Evolutionary conservation across 257 asterid species (phyloP), one percentile per base, ranked within the genome.

Genomic region (Przewalskia tangutica): DNA sequence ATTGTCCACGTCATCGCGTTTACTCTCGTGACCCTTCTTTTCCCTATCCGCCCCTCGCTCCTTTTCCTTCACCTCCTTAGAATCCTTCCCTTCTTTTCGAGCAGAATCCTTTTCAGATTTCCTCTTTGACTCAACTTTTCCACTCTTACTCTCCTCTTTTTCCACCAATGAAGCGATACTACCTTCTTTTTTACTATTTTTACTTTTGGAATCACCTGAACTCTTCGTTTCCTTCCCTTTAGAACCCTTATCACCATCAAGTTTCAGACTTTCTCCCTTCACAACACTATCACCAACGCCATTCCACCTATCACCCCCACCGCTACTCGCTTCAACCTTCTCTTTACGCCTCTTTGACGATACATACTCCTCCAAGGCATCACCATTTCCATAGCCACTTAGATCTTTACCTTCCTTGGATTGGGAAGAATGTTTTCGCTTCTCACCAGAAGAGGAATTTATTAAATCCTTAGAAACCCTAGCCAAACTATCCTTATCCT

Each of bases 261-360:
- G 68, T 85, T 88, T 93, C 82, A 83, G 75, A 82, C 86, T 88
- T 50, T 88, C 97, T 16, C 84, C 90, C 81, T 84, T 91, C 77
- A 12, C 40, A 77, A 89, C 97, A 84, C 86, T 91, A 42, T 92
- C 97, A 50, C 87, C 95, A 81, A 91, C 93, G 18, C 91, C 97
- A 84, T 85, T 89, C 98, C 97, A 91, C 85, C 98, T 81, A 84
- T 91, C 99, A n/a, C 87, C 96, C 34, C 87, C 92, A 53, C 79
- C 86, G 58, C 88, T 62, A 8, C 71, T 82, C 2, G 81, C 87
- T 60, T 85, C 89, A 2, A 40, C 86, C 89, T 89, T 95, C 85
- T 91, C 98, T 87, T 92, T 96, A 77, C 98, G 85, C 87, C 98
- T 83, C 81, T 94, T 96, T 3, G 97, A 89, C 3, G 97, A 86